Base-by-base conservation (phyloP, 331 rosid genomes). In the Malus hybrid region DNA sequence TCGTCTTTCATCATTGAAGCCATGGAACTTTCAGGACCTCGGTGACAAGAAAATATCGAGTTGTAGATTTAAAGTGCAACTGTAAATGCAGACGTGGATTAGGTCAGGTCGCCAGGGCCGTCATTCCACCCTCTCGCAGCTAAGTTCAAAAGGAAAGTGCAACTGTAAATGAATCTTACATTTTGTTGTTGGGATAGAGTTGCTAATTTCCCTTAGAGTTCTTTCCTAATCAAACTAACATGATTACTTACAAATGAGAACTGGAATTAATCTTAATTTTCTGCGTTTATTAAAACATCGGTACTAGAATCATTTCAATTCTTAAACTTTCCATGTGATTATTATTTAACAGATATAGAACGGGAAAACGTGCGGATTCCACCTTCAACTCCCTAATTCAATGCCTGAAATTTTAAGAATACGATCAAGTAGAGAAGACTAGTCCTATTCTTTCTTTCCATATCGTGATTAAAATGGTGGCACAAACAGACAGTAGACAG, bases 11-110 rank as follows among this genome's bases (percentile, higher is more conserved):
- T 85, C 39, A 83, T 95, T 3, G 97, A 95, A 88, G 93, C 97
- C 73, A 92, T 95, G 79, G 97, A 95, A 66, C 97, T 95, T 75
- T 95, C 99, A 18, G 97, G 99, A 82, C 99, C 99, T 72, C 80
- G 97, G 50, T 94, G 81, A 90, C 83, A 71, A 26, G 64, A 14
- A 12, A 70, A 16, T 74, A 67, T 79, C 70, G 33, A 46, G 57
- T 11, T 66, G 36, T 36, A 79, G 62, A 73, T 30, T 73, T n/a
- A 63, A 53, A 52, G 42, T 53, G 73, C 58, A 74, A 70, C 55
- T 81, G 89, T 75, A 73, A 75, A 81, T 81, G 81, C 56, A 50
- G n/a, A 50, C n/a, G 4, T 15, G n/a, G 56, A 15, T 50, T 50
- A 15, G 8, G n/a, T 6, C 3, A 50, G 56, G n/a, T 50, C 1